A percentile compares a stretch with the other conserved stretches of the same genome.
phyloP scores from a whole-genome alignment of 495 filamentous ascomycete species.

The Lindgomyces ingoldianus region DNA sequence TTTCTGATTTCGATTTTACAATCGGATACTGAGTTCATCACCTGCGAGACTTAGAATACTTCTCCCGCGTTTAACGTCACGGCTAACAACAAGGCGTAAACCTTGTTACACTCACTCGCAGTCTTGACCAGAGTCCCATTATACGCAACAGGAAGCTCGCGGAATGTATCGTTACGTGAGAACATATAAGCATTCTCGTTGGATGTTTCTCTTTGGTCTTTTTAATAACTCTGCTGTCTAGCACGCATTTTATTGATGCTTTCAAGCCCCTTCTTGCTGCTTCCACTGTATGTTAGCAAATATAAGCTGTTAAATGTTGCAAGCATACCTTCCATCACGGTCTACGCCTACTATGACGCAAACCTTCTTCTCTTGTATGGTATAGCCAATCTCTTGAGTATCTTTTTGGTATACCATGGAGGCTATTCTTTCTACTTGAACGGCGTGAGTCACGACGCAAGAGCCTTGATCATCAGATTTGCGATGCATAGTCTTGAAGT shows the following conservation, averaged over 20 bases:
- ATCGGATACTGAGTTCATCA: background rate
- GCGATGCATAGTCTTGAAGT: background rate
- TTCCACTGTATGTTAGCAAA: background rate
- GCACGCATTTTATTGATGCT: too few relatives aligned
- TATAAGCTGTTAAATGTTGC: background rate
- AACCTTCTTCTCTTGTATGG: background rate
- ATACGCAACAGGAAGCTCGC: too few relatives aligned
- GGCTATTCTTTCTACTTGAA: background rate
- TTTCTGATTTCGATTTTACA: background rate
- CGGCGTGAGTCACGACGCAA: background rate
- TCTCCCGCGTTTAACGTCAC: background rate
- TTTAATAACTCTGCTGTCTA: too few relatives aligned
- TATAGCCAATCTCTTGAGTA: background rate
- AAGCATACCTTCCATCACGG: too few relatives aligned
- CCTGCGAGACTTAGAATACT: background rate
- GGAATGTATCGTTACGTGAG: too few relatives aligned
- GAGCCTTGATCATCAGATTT: background rate
- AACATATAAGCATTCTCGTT: too few relatives aligned
- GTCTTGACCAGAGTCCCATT: too few relatives aligned
- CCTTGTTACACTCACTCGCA: too few relatives aligned
- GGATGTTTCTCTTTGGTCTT: too few relatives aligned
- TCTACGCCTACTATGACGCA: background rate
- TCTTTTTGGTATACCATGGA: background rate
- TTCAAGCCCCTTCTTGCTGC: too few relatives aligned
- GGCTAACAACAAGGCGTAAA: too few relatives aligned